Evolutionary conservation across 306 rosid genomes (phyloP), one percentile per base, ranked within the genome.

Genomic region (Dryas drummondii): DNA sequence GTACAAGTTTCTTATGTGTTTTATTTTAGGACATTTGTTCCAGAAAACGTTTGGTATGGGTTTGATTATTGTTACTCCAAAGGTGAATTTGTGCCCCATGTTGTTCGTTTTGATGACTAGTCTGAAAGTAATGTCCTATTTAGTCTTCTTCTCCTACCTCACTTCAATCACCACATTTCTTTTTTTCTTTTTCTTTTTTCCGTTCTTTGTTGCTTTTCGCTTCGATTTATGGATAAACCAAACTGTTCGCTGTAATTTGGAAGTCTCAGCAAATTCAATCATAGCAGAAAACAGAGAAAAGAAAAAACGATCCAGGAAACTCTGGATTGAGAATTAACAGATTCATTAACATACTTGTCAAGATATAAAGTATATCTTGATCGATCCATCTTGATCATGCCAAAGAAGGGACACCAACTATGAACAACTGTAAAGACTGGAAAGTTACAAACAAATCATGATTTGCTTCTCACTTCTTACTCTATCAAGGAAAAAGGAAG

Each of bases 31-130:
- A 76, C 70, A 19, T 83, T 79, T 72, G 70, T 76, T 65, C 82
- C 82, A 13, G 77, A 73, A 76, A 83, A 80, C 58, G 84, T 83
- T 8, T 79, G 84, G 84, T 83, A 66, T 76, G 86, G 83, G 9
- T 79, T 79, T 56, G 62, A 79, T 60, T 79, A 79, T 48, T 79
- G 86, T 71, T 54, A 66, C 59, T 47, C 75, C 46, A 37, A 72
- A 6, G 64, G 81, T 47, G 49, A 9, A 54, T 66, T 61, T 54
- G 40, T 19, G 50, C 76, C 77, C 8, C 41, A n/a, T 14, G 72
- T 48, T 56, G 79, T 65, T 55, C 64, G 57, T 61, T 79, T 66
- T 53, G 42, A 51, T 2, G 32, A 55, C 45, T 54, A 16, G 40
- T 53, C 17, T 51, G 49, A 11, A 40, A 51, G 56, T n/a, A 17